These are phyloP conservation scores for Rubia tinctorum DNA, from an alignment of 305 asterid species.

Conservation along the genomic window DNA sequence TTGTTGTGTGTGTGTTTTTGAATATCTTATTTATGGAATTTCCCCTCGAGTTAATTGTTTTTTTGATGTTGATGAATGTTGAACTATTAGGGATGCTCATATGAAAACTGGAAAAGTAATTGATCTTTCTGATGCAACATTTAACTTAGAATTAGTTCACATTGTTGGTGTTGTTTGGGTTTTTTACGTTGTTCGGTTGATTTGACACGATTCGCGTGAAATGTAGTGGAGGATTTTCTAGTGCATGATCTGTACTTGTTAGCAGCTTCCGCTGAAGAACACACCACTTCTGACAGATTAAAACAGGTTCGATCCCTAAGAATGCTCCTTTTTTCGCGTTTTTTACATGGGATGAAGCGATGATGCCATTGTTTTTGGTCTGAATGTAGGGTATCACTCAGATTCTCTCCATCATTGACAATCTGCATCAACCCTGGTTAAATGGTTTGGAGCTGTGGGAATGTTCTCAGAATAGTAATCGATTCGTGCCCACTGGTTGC, in stretches of 20 bases:
- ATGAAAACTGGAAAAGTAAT: not conserved
- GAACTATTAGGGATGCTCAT: not conserved
- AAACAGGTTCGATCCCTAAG: conserved; percentile 46
- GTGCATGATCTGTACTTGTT: conserved; percentile 50
- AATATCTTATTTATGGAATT: too few relatives aligned
- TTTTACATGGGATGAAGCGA: not conserved
- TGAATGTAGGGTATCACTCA: conserved; percentile 56
- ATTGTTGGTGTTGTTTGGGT: not conserved
- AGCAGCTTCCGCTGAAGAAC: conserved; percentile 46
- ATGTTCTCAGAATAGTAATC: conserved; percentile 48
- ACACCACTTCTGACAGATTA: conserved; percentile 40
- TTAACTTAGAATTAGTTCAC: not conserved
- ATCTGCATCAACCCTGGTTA: conserved; percentile 48
- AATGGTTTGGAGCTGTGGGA: conserved; percentile 69
- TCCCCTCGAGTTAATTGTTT: too few relatives aligned
- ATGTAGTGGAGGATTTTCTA: conserved; percentile 74
- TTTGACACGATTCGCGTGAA: conserved; percentile 1
- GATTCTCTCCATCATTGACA: conserved; percentile 48
- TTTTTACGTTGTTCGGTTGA: not conserved
- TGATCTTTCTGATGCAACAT: too few relatives aligned
- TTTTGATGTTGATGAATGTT: not conserved
- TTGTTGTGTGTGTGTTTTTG: not conserved
- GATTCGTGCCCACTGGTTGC: conserved; percentile 55
- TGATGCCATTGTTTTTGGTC: not conserved
- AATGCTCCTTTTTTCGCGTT: not conserved